A percentile compares a stretch with the other conserved stretches of the same genome.
Conservation (phyloP, 208 protist species). For the Acanthamoeba sp. region DNA sequence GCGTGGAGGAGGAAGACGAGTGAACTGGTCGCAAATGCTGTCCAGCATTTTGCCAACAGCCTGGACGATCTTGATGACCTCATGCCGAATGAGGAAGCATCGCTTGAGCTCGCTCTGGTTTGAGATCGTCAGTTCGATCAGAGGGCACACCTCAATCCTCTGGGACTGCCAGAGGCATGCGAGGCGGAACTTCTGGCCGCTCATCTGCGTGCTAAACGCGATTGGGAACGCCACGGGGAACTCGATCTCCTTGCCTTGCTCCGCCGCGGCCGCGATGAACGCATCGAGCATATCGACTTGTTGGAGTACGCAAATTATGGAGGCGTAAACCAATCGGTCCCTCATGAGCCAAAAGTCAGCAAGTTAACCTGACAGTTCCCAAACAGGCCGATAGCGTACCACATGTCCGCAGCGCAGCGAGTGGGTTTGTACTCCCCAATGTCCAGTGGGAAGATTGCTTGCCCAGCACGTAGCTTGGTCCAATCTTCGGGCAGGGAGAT, state of each 20-base stretch:
- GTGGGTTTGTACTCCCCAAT: background rate
- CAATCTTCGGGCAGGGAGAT: background rate
- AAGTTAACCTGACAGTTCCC: no score
- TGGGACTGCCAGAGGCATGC: background rate
- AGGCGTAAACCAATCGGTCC: background rate
- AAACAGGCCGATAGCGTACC: background rate
- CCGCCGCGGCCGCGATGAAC: background rate
- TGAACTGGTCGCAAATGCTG: background rate
- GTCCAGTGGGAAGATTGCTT: background rate
- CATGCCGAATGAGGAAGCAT: constrained; percentile 12
- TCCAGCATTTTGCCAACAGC: background rate
- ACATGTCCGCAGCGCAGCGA: background rate
- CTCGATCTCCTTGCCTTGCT: background rate
- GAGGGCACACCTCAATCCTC: background rate
- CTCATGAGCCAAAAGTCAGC: background rate
- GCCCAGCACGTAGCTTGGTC: background rate
- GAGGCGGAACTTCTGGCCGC: background rate
- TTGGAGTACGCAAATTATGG: background rate
- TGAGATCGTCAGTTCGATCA: background rate
- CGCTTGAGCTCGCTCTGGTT: background rate
- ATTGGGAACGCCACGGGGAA: background rate
- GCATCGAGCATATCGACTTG: background rate
- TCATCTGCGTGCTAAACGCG: background rate
- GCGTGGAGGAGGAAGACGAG: background rate
- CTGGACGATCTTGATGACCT: background rate